Base-by-base conservation (phyloP, 768 basidiomycete genomes). In the Nevesoporus exiguus region DNA sequence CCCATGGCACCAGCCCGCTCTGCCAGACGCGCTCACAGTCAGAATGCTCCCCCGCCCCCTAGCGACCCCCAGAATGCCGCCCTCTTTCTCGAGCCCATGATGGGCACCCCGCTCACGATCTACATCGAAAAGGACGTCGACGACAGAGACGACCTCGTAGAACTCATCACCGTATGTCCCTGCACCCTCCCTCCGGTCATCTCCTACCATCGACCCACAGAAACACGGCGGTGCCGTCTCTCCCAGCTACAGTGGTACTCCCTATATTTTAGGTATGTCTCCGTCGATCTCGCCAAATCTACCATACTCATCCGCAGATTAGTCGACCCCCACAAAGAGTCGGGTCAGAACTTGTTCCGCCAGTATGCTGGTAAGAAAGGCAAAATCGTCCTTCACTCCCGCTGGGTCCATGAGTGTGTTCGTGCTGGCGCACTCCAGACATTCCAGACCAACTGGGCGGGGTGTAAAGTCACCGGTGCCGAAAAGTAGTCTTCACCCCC, bases 1-100 rank as follows among this genome's bases (percentile, higher is more conserved):
- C 86, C 86, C 86, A 88, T 88, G 86, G 86, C 86, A 88, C 86
- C 86, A 75, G 80, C 80, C 68, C 84, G 84, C 72, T 74, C 81
- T 70, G 75, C 78, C 58, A 74, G 80, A 68, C 82, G 79, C 70
- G 67, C 71, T 67, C 77, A 78, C 56, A 58, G 49, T 56, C 68
- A 56, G 64, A 50, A 69, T 49, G 61, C 62, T 24, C 66, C 56
- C 54, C 69, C 57, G 55, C 54, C 61, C 0, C 0, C 68, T 24
- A 66, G 72, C 42, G 74, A 70, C 61, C 68, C 72, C 57, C 65
- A 73, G 57, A 74, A 75, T 59, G 66, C 64, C 40, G 41, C 45
- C n/a, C 77, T 93, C 51, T 93, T 93, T 66, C 74, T 90, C 47
- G 90, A 93, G 67, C 88, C 87, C 61, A 85, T 89, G 81, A 80